Evolutionary conservation across 352 stramenopile genomes (phyloP), one percentile per base, ranked within the genome.

Genomic region (Globisporangium splendens): DNA sequence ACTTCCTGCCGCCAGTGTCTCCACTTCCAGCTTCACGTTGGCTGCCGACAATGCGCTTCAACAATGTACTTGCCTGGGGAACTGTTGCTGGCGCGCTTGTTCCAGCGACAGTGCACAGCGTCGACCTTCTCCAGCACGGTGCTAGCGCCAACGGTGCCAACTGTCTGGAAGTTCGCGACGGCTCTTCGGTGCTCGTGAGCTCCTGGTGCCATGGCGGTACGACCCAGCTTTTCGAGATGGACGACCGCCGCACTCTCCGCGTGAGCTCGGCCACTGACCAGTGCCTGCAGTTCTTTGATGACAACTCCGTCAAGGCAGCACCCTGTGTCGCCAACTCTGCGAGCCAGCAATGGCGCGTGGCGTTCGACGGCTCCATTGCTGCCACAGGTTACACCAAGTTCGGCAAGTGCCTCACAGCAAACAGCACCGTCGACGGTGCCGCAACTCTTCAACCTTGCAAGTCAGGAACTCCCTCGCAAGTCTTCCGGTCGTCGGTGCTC

Each of bases 101-200:
- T 35, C 28, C 28, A 35, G 39, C 39, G 5, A n/a, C 39, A 46
- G 50, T 46, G 13, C 50, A 46, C 6, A 33, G 50, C 11, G 33
- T 31, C 5, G 50, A 56, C 10, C 50, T 56, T 3, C 50, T 56
- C 13, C 50, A 56, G 50, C 35, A 56, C 8, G 50, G 50, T 7
- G 50, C 50, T 3, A 46, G 17, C 7, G 35, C n/a, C 18, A 56
- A 56, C 35, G 50, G 50, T 35, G 18, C n/a, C 50, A 56, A 47
- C 50, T 56, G 50, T 17, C 50, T 56, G 1, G 35, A 47, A 10
- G 50, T 56, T 2, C 3, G 20, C 20, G 20, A 10, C 35, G 35
- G 13, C 2, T 21, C 18, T 8, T 46, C 35, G 5, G 18, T 8
- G 12, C 7, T 56, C 1, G 35, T 56, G 50, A 56, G 33, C 20